A percentile compares a stretch with the other conserved stretches of the same genome.
Conservation (phyloP, 2,329 filamentous ascomycete species). For the Cordyceps fumosorosea region DNA sequence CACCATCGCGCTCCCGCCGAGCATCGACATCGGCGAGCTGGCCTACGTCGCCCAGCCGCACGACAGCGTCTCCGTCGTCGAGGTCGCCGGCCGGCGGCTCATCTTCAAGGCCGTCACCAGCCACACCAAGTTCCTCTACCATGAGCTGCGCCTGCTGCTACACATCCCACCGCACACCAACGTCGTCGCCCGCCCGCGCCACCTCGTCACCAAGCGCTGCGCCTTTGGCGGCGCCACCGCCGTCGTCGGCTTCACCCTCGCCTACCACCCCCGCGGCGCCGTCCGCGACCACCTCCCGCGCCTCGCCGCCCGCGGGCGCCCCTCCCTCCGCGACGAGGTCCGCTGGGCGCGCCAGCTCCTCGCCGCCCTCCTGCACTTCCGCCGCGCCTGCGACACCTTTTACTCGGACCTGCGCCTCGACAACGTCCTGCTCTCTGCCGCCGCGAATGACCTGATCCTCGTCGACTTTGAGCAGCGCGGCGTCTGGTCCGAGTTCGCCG, state of each 20-base stretch:
- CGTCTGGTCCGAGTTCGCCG: conserved; percentile 55
- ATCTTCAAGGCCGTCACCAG: conserved; percentile 54
- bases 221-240: conserved; percentile 49
- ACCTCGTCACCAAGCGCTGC: conserved; percentile 50
- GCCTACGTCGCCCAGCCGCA: conserved; percentile 47
- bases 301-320: conserved; percentile 38
- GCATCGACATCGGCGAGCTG: conserved; percentile 44
- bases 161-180: conserved; percentile 45
- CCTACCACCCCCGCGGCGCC: conserved; percentile 47
- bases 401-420: conserved; percentile 56
- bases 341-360: conserved; percentile 50
- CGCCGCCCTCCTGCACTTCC: conserved; percentile 44
- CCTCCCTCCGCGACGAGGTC: conserved; percentile 38
- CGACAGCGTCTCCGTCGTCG: conserved; percentile 52
- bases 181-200: conserved; percentile 44
- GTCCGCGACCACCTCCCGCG: conserved; percentile 49
- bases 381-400: conserved; percentile 38
- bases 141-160: conserved; percentile 52
- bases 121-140: conserved; percentile 54
- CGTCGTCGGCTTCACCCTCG: conserved; percentile 50
- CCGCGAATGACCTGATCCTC: conserved; percentile 42
- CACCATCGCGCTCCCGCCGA: conserved; percentile 37
- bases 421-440: conserved; percentile 46
- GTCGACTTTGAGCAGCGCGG: conserved; percentile 58
- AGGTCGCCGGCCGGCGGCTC: conserved; percentile 33